Percentiles rank a stretch among this genome's conserved stretches.
These are phyloP conservation scores for Cucumis hystrix DNA, from an alignment of 306 rosid genomes.

Conservation along the genomic window DNA sequence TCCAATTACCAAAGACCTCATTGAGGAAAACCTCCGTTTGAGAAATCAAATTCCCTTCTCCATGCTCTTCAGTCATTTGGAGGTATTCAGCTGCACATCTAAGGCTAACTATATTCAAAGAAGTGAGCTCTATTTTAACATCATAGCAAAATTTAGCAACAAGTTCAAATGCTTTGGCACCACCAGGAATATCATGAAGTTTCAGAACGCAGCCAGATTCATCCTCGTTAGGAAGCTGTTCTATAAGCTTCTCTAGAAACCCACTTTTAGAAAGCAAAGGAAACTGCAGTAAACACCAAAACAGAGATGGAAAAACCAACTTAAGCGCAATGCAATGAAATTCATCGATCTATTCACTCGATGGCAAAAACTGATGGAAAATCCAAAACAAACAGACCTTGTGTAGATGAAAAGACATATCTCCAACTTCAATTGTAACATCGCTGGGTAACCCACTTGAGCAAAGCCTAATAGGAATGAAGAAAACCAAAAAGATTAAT, in stretches of 20 bases:
- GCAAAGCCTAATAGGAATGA: slow-evolving; percentile 42
- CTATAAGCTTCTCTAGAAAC: slow-evolving; percentile 48
- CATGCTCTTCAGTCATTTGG: slow-evolving; percentile 56
- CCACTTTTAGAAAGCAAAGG: slow-evolving; percentile 88
- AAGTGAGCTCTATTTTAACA: slow-evolving; percentile 45
- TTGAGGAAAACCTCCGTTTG: slow-evolving; percentile 41
- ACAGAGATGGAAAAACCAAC: neutral
- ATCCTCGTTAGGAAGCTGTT: slow-evolving; percentile 33
- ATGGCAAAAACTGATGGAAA: neutral
- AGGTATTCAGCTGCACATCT: slow-evolving; percentile 80
- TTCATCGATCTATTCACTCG: neutral
- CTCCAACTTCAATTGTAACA: slow-evolving; percentile 47
- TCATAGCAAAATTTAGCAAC: slow-evolving; percentile 59
- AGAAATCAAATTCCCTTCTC: slow-evolving; percentile 51
- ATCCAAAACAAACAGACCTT: slow-evolving; percentile 33
- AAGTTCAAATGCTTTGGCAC: slow-evolving; percentile 59
- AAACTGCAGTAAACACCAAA: slow-evolving; percentile 35
- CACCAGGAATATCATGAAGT: slow-evolving; percentile 74
- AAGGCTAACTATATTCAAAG: slow-evolving; percentile 52
- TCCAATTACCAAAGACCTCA: slow-evolving; percentile 54
- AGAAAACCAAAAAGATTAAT: neutral
- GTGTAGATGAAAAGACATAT: slow-evolving; percentile 61
- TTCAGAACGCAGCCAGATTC: slow-evolving; percentile 31
- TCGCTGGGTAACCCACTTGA: slow-evolving; percentile 73
- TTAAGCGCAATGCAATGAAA: neutral